A percentile compares a stretch with the other conserved stretches of the same genome.
phyloP scores from a whole-genome alignment of 2,329 filamentous ascomycete species.

The Didymella arachidicola region DNA sequence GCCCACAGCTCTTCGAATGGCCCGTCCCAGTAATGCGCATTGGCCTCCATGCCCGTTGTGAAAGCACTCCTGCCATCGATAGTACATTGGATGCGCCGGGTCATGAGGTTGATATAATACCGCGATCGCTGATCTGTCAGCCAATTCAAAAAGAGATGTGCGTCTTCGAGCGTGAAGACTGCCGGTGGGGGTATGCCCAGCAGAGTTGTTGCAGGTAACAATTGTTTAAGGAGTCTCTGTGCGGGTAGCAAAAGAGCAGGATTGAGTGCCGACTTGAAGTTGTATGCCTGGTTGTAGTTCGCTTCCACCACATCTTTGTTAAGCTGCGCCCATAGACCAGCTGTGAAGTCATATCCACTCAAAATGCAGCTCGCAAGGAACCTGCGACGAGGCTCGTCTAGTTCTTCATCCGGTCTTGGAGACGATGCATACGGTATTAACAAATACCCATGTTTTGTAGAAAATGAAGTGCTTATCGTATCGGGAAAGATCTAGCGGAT shows the following conservation, averaged over 20 bases:
- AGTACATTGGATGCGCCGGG: constrained; percentile 11
- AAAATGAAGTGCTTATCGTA: background rate
- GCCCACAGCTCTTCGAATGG: constrained; percentile 12
- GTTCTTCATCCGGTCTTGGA: background rate
- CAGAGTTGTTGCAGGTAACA: background rate
- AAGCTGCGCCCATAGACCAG: constrained; percentile 25
- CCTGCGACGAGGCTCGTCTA: constrained; percentile 17
- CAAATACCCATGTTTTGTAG: no score
- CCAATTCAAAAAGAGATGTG: constrained; percentile 27
- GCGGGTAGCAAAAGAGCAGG: background rate
- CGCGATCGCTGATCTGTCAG: constrained; percentile 27
- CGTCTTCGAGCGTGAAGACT: constrained; percentile 18
- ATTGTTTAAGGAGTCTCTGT: constrained; percentile 12
- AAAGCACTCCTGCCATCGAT: constrained; percentile 7
- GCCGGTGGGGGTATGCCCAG: background rate
- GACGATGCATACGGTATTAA: no score
- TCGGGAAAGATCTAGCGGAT: constrained; percentile 8
- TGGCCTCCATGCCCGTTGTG: constrained; percentile 7
- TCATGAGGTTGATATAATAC: constrained; percentile 21
- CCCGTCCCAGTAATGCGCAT: constrained; percentile 18
- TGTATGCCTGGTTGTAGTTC: constrained; percentile 24
- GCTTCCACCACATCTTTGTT: constrained; percentile 20
- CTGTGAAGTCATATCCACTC: constrained; percentile 20
- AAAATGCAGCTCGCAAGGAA: constrained; percentile 27
- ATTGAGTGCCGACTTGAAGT: constrained; percentile 16